Conservation (phyloP, 2,329 filamentous ascomycete species). For the Penicillium paneum region DNA sequence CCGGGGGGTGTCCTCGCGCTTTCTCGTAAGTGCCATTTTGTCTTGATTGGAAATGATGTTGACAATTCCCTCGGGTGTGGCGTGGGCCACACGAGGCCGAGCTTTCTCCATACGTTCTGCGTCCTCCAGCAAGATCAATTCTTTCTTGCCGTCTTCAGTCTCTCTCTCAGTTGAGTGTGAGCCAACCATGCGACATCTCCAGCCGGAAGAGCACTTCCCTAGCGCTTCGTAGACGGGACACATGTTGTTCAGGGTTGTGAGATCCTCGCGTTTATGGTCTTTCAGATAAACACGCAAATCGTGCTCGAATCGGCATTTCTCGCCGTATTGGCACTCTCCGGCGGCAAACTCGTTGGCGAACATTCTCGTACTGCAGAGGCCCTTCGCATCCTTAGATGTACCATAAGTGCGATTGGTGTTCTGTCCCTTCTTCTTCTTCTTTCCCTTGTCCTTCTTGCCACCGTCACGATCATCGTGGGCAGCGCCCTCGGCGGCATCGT, state of each 20-base stretch:
- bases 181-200: slow-evolving; percentile 88
- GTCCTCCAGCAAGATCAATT: slow-evolving; percentile 68
- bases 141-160: slow-evolving; percentile 74
- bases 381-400: slow-evolving; percentile 70
- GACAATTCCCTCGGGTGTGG: slow-evolving; percentile 60
- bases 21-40: slow-evolving; percentile 73
- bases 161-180: slow-evolving; percentile 83
- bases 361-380: slow-evolving; percentile 72
- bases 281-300: slow-evolving; percentile 80
- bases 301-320: slow-evolving; percentile 77
- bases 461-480: slow-evolving; percentile 43
- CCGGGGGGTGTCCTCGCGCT: slow-evolving; percentile 66
- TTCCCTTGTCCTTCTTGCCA: slow-evolving; percentile 34
- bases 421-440: slow-evolving; percentile 64
- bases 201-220: slow-evolving; percentile 77
- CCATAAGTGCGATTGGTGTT: slow-evolving; percentile 83
- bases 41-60: slow-evolving; percentile 68
- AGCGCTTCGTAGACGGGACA: slow-evolving; percentile 78
- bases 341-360: slow-evolving; percentile 78
- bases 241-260: slow-evolving; percentile 69
- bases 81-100: slow-evolving; percentile 27
- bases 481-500: slow-evolving; percentile 60
- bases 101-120: slow-evolving; percentile 46
- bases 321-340: slow-evolving; percentile 68
- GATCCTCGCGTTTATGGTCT: slow-evolving; percentile 75